These are phyloP conservation scores for Neodidymelliopsis sp. DNA, from an alignment of 2,329 filamentous ascomycete genomes.

Conservation along the genomic window DNA sequence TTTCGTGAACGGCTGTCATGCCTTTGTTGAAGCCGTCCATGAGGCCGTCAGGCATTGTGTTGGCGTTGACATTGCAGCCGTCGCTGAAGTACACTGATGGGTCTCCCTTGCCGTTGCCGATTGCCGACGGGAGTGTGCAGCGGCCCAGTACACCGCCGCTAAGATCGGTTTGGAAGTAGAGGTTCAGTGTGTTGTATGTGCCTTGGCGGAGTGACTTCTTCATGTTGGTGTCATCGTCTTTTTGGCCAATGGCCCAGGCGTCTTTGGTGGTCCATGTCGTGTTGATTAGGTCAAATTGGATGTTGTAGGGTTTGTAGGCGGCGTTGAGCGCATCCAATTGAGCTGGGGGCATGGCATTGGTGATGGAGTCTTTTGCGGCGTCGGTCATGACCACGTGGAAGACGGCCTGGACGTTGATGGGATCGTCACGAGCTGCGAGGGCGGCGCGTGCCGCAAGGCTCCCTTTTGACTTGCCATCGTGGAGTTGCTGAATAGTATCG, in stretches of 20 bases:
- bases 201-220: slow-evolving; percentile 62
- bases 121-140: slow-evolving; percentile 58
- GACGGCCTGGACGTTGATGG: slow-evolving; percentile 52
- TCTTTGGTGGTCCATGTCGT: slow-evolving; percentile 62
- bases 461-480: slow-evolving; percentile 31
- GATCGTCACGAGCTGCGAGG: slow-evolving; percentile 31
- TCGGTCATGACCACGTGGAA: slow-evolving; percentile 56
- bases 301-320: slow-evolving; percentile 58
- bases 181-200: slow-evolving; percentile 62
- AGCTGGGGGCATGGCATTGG: slow-evolving; percentile 49
- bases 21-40: slow-evolving; percentile 59
- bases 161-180: slow-evolving; percentile 67
- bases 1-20: slow-evolving; percentile 58
- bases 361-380: slow-evolving; percentile 47
- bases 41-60: slow-evolving; percentile 62
- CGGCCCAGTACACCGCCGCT: slow-evolving; percentile 59
- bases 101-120: slow-evolving; percentile 50
- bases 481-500: slow-evolving; percentile 46
- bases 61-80: slow-evolving; percentile 65
- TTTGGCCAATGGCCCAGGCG: slow-evolving; percentile 59
- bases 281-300: slow-evolving; percentile 59
- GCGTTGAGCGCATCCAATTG: slow-evolving; percentile 52
- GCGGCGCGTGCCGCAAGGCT: slow-evolving; percentile 41
- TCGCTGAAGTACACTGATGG: slow-evolving; percentile 57
- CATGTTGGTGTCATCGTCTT: slow-evolving; percentile 59